phyloP scores from a whole-genome alignment of 1,139 yeast genomes.

The Petasospora rhodanensis region DNA sequence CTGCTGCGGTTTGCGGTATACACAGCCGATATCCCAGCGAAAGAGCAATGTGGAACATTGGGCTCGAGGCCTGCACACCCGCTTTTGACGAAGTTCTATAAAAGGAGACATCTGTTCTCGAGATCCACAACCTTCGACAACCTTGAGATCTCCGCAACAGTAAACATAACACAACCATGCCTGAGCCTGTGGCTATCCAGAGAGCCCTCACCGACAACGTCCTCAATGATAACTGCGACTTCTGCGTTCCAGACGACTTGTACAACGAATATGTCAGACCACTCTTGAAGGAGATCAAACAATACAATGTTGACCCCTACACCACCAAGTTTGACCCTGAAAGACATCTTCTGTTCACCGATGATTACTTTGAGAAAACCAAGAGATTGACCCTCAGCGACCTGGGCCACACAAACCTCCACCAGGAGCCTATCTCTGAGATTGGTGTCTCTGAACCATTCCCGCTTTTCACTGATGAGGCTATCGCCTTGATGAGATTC shows the following conservation, averaged over 20 bases:
- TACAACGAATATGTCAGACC: conserved; percentile 11
- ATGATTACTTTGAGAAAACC: conserved; percentile 33
- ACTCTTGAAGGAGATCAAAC: conserved; percentile 9
- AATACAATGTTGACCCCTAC: conserved; percentile 10
- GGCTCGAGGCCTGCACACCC: too few species aligned
- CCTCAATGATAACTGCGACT: conserved; percentile 7
- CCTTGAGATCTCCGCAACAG: too few species aligned
- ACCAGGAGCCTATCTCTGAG: conserved; percentile 34
- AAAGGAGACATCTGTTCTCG: too few species aligned
- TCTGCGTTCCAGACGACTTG: conserved; percentile 7
- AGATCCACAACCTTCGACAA: too few species aligned
- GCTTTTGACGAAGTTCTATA: too few species aligned
- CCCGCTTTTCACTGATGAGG: conserved; percentile 54
- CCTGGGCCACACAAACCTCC: conserved; percentile 30
- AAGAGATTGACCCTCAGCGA: conserved; percentile 46
- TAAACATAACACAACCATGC: too few species aligned
- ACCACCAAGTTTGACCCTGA: conserved; percentile 37
- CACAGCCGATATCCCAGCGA: too few species aligned
- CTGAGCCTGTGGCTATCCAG: too few species aligned
- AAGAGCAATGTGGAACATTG: too few species aligned
- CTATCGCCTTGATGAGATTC: conserved; percentile 49
- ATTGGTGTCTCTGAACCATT: conserved; percentile 55
- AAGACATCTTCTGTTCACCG: conserved; percentile 39
- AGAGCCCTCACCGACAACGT: conserved; percentile 1
- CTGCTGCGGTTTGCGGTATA: too few species aligned